Percentiles rank a stretch among this genome's conserved stretches.
Conservation (phyloP, 176 grass and related monocot genomes). For the Aechmea fasciata region DNA sequence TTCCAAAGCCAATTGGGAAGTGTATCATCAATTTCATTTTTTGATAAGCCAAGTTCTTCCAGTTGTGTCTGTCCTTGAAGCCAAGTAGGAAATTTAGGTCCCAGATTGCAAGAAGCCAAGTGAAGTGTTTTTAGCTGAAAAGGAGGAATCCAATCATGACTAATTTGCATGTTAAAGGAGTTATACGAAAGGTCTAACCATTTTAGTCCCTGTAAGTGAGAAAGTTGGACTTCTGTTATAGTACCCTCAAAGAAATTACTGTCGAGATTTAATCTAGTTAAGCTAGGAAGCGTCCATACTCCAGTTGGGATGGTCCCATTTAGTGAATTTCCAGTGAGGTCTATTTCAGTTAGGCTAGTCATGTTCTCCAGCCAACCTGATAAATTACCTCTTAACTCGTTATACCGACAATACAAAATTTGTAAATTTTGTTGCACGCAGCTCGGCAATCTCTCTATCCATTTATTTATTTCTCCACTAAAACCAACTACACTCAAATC, state of each 20-base stretch:
- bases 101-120: slow-evolving; percentile 30
- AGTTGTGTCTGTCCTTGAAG: slow-evolving; percentile 27
- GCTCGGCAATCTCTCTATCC: slow-evolving; percentile 7
- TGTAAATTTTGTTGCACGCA: slow-evolving; percentile 1
- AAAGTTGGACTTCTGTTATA: slow-evolving; percentile 13
- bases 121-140: slow-evolving; percentile 16
- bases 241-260: slow-evolving; percentile 8
- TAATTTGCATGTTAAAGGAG: slow-evolving; percentile 17
- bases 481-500: neutral
- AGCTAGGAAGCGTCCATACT: neutral
- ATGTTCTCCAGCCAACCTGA: neutral
- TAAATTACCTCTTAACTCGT: slow-evolving; percentile 18
- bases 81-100: slow-evolving; percentile 36
- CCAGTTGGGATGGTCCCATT: neutral
- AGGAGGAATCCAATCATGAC: slow-evolving; percentile 30
- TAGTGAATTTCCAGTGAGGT: neutral
- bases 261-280: slow-evolving; percentile 4
- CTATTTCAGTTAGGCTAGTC: slow-evolving; percentile 12
- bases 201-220: slow-evolving; percentile 12
- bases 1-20: slow-evolving; percentile 50
- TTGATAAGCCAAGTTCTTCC: slow-evolving; percentile 9
- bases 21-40: slow-evolving; percentile 26
- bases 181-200: slow-evolving; percentile 13
- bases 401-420: neutral
- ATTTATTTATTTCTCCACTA: neutral